Evolutionary conservation across 768 basidiomycete genomes (phyloP).

Genomic region (Naganishia onofrii): DNA sequence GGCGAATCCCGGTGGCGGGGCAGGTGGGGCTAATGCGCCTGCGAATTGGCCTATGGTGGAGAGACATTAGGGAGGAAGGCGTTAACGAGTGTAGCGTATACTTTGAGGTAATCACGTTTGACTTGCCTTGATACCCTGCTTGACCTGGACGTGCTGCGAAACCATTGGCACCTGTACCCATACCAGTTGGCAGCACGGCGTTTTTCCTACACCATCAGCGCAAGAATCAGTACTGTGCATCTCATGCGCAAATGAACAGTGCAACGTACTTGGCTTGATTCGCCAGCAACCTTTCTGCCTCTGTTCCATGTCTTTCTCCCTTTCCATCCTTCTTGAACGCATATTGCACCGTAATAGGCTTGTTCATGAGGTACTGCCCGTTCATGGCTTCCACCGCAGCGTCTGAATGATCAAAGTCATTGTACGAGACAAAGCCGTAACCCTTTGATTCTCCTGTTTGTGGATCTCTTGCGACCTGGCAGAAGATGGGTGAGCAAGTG

Average conservation of each 20-base stretch:
- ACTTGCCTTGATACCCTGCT: slow-evolving; percentile 43
- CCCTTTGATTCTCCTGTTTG: slow-evolving; percentile 82
- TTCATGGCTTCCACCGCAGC: slow-evolving; percentile 97
- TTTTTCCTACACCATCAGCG: slow-evolving; percentile 31
- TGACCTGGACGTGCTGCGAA: slow-evolving; percentile 26
- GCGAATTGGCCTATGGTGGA: slow-evolving; percentile 89
- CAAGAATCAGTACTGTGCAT: background rate
- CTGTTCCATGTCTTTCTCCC: slow-evolving; percentile 93
- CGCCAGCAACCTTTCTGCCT: slow-evolving; percentile 92
- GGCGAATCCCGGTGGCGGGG: slow-evolving; percentile 34
- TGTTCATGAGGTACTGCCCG: slow-evolving; percentile 96
- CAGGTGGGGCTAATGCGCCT: slow-evolving; percentile 60
- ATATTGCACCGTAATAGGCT: slow-evolving; percentile 93
- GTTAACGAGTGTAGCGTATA: background rate
- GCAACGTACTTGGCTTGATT: slow-evolving; percentile 76
- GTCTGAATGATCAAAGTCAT: slow-evolving; percentile 95
- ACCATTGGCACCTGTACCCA: slow-evolving; percentile 33
- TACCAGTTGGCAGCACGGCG: slow-evolving; percentile 27
- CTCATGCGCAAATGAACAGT: slow-evolving; percentile 64
- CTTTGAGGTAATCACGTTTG: no score
- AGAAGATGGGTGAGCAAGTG: background rate
- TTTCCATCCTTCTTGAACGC: slow-evolving; percentile 99
- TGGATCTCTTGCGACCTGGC: slow-evolving; percentile 86
- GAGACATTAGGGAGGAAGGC: background rate
- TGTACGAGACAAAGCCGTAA: slow-evolving; percentile 95